Percentiles rank a stretch among this genome's conserved stretches.
Conservation (phyloP, 495 filamentous ascomycete species). For the Coniosporium apollinis region DNA sequence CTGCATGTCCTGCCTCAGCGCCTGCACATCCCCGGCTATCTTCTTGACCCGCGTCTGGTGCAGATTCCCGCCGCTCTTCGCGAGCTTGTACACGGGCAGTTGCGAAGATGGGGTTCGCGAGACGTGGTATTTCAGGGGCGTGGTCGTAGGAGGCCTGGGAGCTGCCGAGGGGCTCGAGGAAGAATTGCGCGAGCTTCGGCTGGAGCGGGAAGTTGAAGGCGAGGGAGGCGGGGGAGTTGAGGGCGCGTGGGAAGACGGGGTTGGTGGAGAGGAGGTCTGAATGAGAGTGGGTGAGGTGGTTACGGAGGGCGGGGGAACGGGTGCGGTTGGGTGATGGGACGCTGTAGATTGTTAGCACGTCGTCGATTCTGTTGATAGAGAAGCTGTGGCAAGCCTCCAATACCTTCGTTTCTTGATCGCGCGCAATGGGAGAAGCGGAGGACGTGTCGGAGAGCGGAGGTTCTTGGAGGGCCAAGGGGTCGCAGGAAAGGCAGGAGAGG, state of each 20-base stretch:
- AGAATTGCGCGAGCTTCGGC: too few species aligned
- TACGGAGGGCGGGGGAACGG: too few species aligned
- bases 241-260: conserved; percentile 3
- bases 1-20: conserved; percentile 21
- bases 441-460: conserved; percentile 14
- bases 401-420: conserved; percentile 13
- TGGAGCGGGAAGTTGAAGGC: too few species aligned
- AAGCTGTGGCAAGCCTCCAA: too few species aligned
- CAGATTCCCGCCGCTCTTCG: conserved; percentile 61
- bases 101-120: conserved; percentile 52
- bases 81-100: conserved; percentile 60
- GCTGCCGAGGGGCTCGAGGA: conserved; percentile 20
- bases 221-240: conserved; percentile 14
- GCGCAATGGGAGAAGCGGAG: conserved; percentile 18
- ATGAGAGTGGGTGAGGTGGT: background rate
- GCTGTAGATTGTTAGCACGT: too few species aligned
- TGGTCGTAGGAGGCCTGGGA: conserved; percentile 10
- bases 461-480: conserved; percentile 16
- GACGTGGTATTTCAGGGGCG: conserved; percentile 69
- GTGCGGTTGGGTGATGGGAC: background rate
- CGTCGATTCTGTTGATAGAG: too few species aligned
- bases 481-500: conserved; percentile 19
- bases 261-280: background rate
- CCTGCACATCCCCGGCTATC: conserved; percentile 43
- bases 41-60: conserved; percentile 61